Evolutionary conservation across 2,329 filamentous ascomycete species (phyloP), one percentile per base, ranked within the genome.

Genomic region (Orbilia quercus): DNA sequence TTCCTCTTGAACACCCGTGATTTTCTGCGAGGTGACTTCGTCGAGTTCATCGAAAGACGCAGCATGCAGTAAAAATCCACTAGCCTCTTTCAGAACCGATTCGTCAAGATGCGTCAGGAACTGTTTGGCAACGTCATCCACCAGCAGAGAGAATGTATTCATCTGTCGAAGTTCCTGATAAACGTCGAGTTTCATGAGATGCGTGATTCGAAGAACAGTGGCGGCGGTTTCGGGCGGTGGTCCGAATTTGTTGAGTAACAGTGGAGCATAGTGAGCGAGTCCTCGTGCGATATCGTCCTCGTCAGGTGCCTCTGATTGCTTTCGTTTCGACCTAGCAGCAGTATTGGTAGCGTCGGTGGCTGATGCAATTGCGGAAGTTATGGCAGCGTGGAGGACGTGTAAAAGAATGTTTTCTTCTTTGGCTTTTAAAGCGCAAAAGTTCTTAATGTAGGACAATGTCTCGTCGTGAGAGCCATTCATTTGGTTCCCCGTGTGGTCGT

Each of bases 41-140:
- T 93, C 90, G 34, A 96, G 87, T 78, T 96, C 94, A 73, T 95
- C 92, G 74, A 92, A 94, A 73, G 89, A 89, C 75, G 91, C 89
- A 7, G 94, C 92, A 79, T 96, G 92, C 31, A 96, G 82, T 38
- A 99, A 86, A 3, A 93, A 91, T 20, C 88, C 85, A 25, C 90
- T 90, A 12, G 92, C 94, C 80, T 97, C 93, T 9, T 88, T 88
- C 48, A 99, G 84, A 16, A 98, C 93, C 63, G 87, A 87, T 77
- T 91, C 90, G 78, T 96, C 91, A 45, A 91, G 91, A 79, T 99
- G 95, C n/a, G 92, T 88, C 77, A 90, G 88, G 82, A 99, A 98
- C 78, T 99, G 95, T 67, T 91, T 92, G 80, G 91, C 92, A 77
- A 98, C 92, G 78, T 97, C 93, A 76, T 96, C 92, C 1, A 99